These are phyloP conservation scores for Colletotrichum tamarilloi DNA, from an alignment of 2,329 filamentous ascomycete species.

Conservation along the genomic window DNA sequence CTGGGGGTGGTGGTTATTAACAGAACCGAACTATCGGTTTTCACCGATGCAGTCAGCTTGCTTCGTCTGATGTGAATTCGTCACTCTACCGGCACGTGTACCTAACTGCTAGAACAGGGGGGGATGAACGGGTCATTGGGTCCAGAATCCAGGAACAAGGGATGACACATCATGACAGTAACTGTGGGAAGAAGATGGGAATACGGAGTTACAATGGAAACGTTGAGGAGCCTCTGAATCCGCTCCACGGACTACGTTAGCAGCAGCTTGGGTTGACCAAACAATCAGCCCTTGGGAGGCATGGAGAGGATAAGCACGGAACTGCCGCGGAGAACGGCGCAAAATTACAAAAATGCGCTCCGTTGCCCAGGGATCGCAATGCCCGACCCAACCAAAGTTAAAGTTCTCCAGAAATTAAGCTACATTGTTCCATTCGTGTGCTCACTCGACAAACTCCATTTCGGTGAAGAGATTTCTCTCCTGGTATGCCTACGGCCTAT, in stretches of 20 bases:
- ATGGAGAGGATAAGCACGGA: neutral
- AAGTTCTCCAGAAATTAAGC: conserved; percentile 13
- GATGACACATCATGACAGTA: neutral
- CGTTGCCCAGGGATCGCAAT: neutral
- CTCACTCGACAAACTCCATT: neutral
- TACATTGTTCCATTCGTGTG: neutral
- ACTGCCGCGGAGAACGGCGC: neutral
- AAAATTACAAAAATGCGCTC: neutral
- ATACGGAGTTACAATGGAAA: neutral
- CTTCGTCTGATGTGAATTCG: neutral
- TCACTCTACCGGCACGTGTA: neutral
- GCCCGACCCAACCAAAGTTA: neutral
- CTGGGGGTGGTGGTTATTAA: neutral
- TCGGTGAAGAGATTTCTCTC: neutral
- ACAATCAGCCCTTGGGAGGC: too few species aligned
- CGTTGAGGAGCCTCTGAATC: neutral
- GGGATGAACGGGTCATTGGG: neutral
- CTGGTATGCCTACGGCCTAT: neutral
- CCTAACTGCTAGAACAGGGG: neutral
- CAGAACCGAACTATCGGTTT: conserved; percentile 22
- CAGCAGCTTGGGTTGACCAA: too few species aligned
- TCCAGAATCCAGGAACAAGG: neutral
- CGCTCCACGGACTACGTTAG: neutral
- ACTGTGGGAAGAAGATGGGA: neutral
- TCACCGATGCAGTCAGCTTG: conserved; percentile 9